Evolutionary conservation across 1,139 yeast genomes (phyloP), one percentile per base, ranked within the genome.

Genomic region (Citeromyces hawaiiensis): DNA sequence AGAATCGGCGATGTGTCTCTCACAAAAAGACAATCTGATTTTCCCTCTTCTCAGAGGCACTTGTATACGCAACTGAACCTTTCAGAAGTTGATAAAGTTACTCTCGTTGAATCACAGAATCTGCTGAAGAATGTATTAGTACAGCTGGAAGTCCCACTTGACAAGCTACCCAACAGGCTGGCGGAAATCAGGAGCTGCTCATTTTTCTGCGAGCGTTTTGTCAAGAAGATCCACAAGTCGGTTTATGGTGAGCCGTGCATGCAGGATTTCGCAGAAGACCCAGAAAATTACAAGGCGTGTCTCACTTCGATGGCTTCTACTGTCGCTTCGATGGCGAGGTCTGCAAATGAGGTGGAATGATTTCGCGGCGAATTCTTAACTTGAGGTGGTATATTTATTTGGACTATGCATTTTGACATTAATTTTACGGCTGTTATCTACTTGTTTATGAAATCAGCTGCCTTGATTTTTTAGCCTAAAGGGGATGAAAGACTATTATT

Each of bases 81-180:
- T 7, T 13, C 15, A 3, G 4, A 30, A 17, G 36, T 48, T 8
- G 48, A 48, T 19, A 23, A 36, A 1, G 16, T 43, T n/a, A 36
- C 47, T 3, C 42, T 38, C 13, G 45, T 44, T 18, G 47, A 45
- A 13, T 39, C 45, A 13, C 43, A 48, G 10, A 48, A 48, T 39
- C 38, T 27, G 17, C 14, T 47, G 35, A 48, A 48, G 38, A 41
- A 43, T 23, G 36, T 48, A 9, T 38, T 47, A 4, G 14, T 38
- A 17, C 19, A 35, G 10, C 11, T 34, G 35, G 29, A 35, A 14
- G 37, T 38, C 9, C 35, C 40, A 5, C 27, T 11, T 6, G 32
- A 37, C n/a, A 17, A 21, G 15, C 16, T 35, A 11, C 23, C 25
- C 10, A 17, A 36, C 11, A n/a, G 36, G 36, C 15, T 21, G 8